Evolutionary conservation across 768 basidiomycete species (phyloP).

Genomic region (Naganishia vishniacii): DNA sequence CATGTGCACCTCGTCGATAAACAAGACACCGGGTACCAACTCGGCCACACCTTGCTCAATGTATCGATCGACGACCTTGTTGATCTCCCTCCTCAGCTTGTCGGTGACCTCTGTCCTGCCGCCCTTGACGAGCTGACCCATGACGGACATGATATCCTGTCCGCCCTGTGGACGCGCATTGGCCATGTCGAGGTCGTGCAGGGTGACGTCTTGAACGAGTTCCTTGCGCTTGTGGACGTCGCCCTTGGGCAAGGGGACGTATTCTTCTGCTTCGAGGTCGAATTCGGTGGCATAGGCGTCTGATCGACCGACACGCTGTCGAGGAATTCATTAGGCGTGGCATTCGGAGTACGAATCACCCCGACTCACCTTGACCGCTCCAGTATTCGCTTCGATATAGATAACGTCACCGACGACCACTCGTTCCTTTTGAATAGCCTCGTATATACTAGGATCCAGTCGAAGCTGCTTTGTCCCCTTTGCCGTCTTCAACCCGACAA

Average conservation of each 20-base stretch:
- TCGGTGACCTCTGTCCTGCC: slow-evolving; percentile 95
- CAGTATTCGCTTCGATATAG: slow-evolving; percentile 87
- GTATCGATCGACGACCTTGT: slow-evolving; percentile 94
- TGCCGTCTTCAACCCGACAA: slow-evolving; percentile 90
- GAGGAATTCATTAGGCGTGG: slow-evolving; percentile 3
- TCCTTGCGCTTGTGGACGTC: slow-evolving; percentile 95
- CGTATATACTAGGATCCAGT: slow-evolving; percentile 90
- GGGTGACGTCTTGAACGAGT: slow-evolving; percentile 86
- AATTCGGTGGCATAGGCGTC: slow-evolving; percentile 97
- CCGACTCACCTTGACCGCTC: slow-evolving; percentile 67
- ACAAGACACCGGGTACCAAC: slow-evolving; percentile 93
- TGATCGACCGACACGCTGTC: slow-evolving; percentile 87
- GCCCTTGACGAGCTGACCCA: slow-evolving; percentile 81
- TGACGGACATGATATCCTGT: slow-evolving; percentile 98
- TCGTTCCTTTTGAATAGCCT: slow-evolving; percentile 94
- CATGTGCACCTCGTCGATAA: slow-evolving; percentile 99
- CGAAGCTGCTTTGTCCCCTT: slow-evolving; percentile 91
- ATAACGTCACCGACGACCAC: slow-evolving; percentile 95
- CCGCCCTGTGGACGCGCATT: slow-evolving; percentile 86
- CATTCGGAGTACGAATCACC: slow-evolving; percentile 52
- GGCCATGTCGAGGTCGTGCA: slow-evolving; percentile 91
- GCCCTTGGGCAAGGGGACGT: slow-evolving; percentile 93
- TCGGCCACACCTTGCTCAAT: slow-evolving; percentile 98
- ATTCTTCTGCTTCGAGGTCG: slow-evolving; percentile 96
- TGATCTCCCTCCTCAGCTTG: slow-evolving; percentile 88